phyloP scores from a whole-genome alignment of 2,329 filamentous ascomycete genomes.

The Fonsecaea monophora region DNA sequence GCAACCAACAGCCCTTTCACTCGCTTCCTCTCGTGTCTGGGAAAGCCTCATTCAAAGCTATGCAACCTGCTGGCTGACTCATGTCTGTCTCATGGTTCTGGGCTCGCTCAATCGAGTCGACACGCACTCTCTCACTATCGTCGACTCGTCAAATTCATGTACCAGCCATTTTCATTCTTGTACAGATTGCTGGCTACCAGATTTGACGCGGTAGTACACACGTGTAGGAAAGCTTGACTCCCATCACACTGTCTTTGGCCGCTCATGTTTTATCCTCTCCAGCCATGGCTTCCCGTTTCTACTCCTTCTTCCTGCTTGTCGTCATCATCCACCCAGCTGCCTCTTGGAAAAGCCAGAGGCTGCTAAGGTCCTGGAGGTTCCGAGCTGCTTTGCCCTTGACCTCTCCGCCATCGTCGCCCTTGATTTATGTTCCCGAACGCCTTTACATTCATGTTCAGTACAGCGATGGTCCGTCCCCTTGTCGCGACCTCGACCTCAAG shows the following conservation, averaged over 20 bases:
- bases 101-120: too few species aligned
- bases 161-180: background rate
- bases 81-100: background rate
- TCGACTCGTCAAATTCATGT: background rate
- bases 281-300: background rate
- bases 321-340: background rate
- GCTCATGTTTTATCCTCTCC: background rate
- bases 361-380: background rate
- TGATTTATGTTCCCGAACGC: conserved; percentile 12
- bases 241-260: background rate
- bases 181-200: conserved; percentile 7
- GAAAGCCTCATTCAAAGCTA: conserved; percentile 10
- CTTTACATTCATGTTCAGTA: conserved; percentile 14
- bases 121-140: background rate
- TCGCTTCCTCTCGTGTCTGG: conserved; percentile 3
- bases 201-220: background rate
- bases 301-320: background rate
- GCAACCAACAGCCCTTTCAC: background rate
- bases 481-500: background rate
- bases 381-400: background rate
- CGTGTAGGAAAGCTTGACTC: background rate
- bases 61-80: background rate
- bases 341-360: background rate
- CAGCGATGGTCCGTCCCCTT: conserved; percentile 10
- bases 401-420: conserved; percentile 1